These are phyloP conservation scores for Yamadazyma atlantica DNA, from an alignment of 1,139 yeast genomes.

Conservation along the genomic window DNA sequence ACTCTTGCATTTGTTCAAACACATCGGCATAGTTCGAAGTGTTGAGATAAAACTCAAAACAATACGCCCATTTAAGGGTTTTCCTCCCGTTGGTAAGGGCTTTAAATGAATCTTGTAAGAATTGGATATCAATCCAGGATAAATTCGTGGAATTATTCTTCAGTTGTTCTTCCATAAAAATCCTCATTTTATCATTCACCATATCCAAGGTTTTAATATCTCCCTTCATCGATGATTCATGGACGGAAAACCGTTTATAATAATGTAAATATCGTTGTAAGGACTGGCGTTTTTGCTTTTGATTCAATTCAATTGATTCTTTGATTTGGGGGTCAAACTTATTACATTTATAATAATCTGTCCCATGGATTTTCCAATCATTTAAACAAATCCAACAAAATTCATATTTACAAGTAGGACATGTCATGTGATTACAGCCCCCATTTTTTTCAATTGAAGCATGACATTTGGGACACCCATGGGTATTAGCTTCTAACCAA, in stretches of 20 bases:
- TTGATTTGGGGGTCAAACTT: conserved; percentile 47
- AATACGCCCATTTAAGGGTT: conserved; percentile 89
- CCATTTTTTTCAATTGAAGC: conserved; percentile 80
- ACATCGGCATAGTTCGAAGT: conserved; percentile 52
- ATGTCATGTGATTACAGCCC: conserved; percentile 95
- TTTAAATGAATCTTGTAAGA: conserved; percentile 69
- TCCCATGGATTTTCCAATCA: conserved; percentile 74
- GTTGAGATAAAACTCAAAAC: conserved; percentile 69
- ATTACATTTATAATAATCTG: conserved; percentile 66
- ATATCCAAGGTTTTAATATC: conserved; percentile 64
- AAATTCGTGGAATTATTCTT: conserved; percentile 22
- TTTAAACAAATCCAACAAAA: conserved; percentile 94
- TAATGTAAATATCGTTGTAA: conserved; percentile 74
- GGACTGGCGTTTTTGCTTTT: conserved; percentile 37
- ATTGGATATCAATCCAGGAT: conserved; percentile 91
- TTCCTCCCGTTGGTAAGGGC: conserved; percentile 69
- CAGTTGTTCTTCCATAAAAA: conserved; percentile 47
- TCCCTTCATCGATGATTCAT: conserved; percentile 73
- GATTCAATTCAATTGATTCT: conserved; percentile 30
- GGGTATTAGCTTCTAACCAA: conserved; percentile 90
- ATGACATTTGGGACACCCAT: conserved; percentile 72
- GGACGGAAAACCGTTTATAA: conserved; percentile 73
- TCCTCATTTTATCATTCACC: conserved; percentile 64
- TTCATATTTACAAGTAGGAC: conserved; percentile 72
- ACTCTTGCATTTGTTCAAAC: conserved; percentile 74